A percentile compares a stretch with the other conserved stretches of the same genome.
phyloP scores from a whole-genome alignment of 192 early-diverging fungal genomes.

The Umbelopsis sp. region DNA sequence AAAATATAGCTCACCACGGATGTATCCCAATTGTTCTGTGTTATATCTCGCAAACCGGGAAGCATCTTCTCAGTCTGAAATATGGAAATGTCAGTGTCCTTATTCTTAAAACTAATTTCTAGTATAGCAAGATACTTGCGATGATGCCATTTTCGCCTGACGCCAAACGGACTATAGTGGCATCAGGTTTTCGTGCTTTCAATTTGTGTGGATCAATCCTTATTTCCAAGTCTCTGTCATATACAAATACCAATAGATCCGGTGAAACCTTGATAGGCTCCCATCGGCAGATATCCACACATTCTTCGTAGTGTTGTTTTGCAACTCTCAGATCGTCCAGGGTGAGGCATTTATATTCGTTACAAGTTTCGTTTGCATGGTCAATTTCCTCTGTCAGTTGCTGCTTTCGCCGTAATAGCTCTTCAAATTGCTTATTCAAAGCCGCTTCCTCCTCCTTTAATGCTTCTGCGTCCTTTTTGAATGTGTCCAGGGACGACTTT shows the following conservation, averaged over 20 bases:
- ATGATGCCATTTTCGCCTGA: not conserved
- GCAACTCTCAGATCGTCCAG: constrained; percentile 11
- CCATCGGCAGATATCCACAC: constrained; percentile 9
- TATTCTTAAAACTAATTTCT: not conserved
- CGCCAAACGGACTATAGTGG: not conserved
- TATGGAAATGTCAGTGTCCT: not conserved
- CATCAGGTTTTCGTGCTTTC: not conserved
- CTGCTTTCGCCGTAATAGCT: not conserved
- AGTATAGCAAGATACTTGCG: not conserved
- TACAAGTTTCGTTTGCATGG: not conserved
- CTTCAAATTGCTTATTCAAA: constrained; percentile 9
- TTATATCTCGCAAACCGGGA: not conserved
- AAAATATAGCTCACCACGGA: not conserved
- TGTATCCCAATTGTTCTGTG: not conserved
- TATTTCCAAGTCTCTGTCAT: constrained; percentile 6
- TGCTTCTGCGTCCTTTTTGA: constrained; percentile 8
- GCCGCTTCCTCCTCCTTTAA: constrained; percentile 6
- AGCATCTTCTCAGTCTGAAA: not conserved
- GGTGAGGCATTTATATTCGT: constrained; percentile 19
- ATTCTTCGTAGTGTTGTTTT: constrained; percentile 2
- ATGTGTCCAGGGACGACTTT: constrained; percentile 11
- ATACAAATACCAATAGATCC: not conserved
- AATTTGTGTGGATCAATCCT: constrained; percentile 13
- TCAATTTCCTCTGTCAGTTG: constrained; percentile 10
- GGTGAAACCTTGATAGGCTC: constrained; percentile 10